Percentiles rank a stretch among this genome's conserved stretches.
Evolutionary conservation across 192 early-diverging fungal species (phyloP).

Genomic region (Thamnidium elegans): DNA sequence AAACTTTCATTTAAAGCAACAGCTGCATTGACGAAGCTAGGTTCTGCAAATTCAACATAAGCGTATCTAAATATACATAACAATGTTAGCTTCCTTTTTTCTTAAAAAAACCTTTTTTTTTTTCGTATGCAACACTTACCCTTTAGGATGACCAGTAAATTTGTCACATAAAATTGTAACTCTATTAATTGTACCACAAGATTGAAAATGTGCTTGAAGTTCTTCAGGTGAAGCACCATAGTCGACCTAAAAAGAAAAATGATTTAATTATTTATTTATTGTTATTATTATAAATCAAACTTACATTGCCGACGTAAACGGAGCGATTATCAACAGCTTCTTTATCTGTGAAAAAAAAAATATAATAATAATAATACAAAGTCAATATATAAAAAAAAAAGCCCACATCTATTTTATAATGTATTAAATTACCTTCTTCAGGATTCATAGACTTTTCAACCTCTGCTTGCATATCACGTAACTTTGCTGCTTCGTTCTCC

Average conservation of each 20-base stretch:
- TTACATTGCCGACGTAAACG: conserved; percentile 91
- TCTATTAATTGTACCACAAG: conserved; percentile 94
- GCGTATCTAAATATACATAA: conserved; percentile 57
- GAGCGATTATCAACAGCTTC: conserved; percentile 83
- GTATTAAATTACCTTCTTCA: conserved; percentile 45
- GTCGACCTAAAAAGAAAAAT: conserved; percentile 60
- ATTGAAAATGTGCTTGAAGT: conserved; percentile 91
- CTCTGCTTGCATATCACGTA: conserved; percentile 72
- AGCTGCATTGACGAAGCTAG: conserved; percentile 74
- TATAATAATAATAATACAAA: too few species aligned
- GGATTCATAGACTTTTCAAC: conserved; percentile 70
- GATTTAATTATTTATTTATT: not conserved
- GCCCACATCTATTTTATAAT: not conserved
- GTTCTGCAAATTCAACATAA: conserved; percentile 94
- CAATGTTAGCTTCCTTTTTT: not conserved
- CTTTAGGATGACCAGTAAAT: conserved; percentile 87
- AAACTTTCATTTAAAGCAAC: conserved; percentile 85
- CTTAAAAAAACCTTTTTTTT: not conserved
- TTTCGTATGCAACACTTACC: conserved; percentile 32
- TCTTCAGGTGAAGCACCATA: conserved; percentile 93
- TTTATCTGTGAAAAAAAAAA: conserved; percentile 44
- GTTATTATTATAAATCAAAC: not conserved
- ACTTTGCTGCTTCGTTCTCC: conserved; percentile 81
- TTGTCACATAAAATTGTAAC: conserved; percentile 96
- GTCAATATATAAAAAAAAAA: not conserved